Conservation (phyloP, 352 stramenopile species). For the Phytophthora multivora region DNA sequence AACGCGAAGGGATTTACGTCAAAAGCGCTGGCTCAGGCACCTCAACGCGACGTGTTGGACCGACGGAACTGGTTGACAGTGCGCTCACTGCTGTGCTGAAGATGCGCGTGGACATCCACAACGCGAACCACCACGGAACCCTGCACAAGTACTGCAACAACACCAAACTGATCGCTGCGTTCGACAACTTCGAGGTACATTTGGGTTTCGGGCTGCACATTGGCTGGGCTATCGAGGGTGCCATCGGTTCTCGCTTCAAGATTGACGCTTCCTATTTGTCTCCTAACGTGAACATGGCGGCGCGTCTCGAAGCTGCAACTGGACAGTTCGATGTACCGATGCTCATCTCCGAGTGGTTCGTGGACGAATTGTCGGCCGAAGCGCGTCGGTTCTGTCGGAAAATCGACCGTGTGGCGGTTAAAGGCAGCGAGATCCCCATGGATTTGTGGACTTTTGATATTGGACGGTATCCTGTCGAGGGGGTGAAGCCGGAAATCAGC, state of each 20-base stretch:
- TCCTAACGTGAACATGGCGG: slow-evolving; percentile 98
- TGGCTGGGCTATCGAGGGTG: slow-evolving; percentile 98
- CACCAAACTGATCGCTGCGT: slow-evolving; percentile 77
- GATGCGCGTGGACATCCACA: slow-evolving; percentile 96
- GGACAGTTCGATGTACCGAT: slow-evolving; percentile 96
- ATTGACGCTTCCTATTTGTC: slow-evolving; percentile 98
- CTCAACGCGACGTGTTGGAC: slow-evolving; percentile 49
- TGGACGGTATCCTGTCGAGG: slow-evolving; percentile 71
- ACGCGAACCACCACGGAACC: slow-evolving; percentile 88
- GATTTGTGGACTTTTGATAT: slow-evolving; percentile 95
- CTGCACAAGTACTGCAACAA: slow-evolving; percentile 87
- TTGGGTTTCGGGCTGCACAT: slow-evolving; percentile 97
- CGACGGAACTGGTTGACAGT: slow-evolving; percentile 92
- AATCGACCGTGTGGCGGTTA: slow-evolving; percentile 96
- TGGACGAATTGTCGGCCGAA: slow-evolving; percentile 91
- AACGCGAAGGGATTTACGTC: slow-evolving; percentile 72
- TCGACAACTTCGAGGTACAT: slow-evolving; percentile 93
- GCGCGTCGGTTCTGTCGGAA: slow-evolving; percentile 90
- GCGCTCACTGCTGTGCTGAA: slow-evolving; percentile 96
- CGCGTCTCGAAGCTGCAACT: slow-evolving; percentile 94
- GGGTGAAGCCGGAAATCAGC: slow-evolving; percentile 52
- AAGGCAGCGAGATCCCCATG: slow-evolving; percentile 95
- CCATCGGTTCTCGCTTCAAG: slow-evolving; percentile 97
- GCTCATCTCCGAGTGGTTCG: slow-evolving; percentile 95
- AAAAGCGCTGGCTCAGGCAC: slow-evolving; percentile 59